Conservation (phyloP, 2,329 filamentous ascomycete genomes). For the Chrysosporium keratinophilum region DNA sequence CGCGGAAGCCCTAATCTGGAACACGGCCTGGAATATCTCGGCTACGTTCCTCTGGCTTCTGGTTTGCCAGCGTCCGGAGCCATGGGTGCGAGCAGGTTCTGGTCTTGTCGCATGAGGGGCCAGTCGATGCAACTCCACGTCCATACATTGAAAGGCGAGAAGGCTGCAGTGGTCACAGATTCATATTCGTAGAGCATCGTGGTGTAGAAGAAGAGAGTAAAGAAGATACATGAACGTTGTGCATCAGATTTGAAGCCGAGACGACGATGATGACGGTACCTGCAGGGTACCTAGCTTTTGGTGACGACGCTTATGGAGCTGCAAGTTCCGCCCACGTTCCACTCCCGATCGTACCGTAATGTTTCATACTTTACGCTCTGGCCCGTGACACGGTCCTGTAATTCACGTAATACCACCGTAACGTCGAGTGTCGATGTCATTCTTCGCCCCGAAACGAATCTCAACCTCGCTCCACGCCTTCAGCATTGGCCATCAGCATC, state of each 20-base stretch:
- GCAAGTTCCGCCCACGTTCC: slow-evolving; percentile 7
- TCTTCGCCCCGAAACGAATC: neutral
- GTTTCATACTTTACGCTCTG: neutral
- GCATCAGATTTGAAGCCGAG: no score
- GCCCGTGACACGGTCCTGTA: neutral
- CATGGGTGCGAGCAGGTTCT: no score
- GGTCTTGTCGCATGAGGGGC: no score
- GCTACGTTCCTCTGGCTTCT: neutral
- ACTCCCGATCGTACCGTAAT: neutral
- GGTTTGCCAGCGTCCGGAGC: neutral
- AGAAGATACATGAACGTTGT: no score
- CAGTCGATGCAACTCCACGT: no score
- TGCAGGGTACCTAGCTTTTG: neutral
- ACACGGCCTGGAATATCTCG: neutral
- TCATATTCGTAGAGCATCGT: no score
- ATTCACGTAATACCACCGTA: neutral
- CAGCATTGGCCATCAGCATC: no score
- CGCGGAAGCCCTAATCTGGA: neutral
- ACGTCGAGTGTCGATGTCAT: neutral
- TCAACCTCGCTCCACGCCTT: neutral
- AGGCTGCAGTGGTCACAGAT: no score
- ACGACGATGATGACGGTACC: neutral
- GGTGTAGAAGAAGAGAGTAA: no score
- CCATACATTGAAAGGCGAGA: no score
- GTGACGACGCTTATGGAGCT: slow-evolving; percentile 4